Percentiles rank a stretch among this genome's conserved stretches.
Evolutionary conservation across 176 grass and related monocot species (phyloP).

Genomic region (Elymus sibiricus): DNA sequence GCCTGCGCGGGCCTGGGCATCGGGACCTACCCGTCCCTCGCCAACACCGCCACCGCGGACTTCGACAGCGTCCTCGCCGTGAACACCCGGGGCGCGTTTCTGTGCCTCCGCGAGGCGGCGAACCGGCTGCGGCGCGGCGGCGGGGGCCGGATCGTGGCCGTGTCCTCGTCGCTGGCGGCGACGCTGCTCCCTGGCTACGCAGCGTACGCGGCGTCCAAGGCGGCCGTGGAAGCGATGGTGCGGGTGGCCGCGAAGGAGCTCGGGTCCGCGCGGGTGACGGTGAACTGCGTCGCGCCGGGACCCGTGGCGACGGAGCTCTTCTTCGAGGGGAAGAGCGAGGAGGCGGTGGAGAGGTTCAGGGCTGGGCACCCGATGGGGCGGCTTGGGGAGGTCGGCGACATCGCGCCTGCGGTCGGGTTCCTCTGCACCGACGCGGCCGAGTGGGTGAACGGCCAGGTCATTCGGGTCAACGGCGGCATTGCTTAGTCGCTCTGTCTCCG

Average conservation of each 20-base stretch:
- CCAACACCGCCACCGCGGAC: slow-evolving; percentile 22
- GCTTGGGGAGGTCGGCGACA: slow-evolving; percentile 37
- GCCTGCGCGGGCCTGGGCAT: not conserved
- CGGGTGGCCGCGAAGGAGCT: slow-evolving; percentile 7
- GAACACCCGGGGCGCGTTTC: slow-evolving; percentile 69
- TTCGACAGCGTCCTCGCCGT: slow-evolving; percentile 45
- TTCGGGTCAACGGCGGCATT: slow-evolving; percentile 54
- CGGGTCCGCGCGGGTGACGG: not conserved
- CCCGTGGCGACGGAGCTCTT: slow-evolving; percentile 8
- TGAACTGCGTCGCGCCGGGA: slow-evolving; percentile 3
- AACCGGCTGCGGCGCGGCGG: slow-evolving; percentile 45
- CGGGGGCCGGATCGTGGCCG: slow-evolving; percentile 60
- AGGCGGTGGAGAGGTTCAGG: slow-evolving; percentile 1
- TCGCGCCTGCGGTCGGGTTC: slow-evolving; percentile 59
- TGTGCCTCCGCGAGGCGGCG: slow-evolving; percentile 69
- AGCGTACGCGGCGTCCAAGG: slow-evolving; percentile 49
- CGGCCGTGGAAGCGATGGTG: slow-evolving; percentile 56
- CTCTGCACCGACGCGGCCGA: slow-evolving; percentile 54
- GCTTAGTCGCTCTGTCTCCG: not conserved
- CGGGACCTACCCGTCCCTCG: not conserved
- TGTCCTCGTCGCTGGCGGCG: slow-evolving; percentile 13
- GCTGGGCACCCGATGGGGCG: slow-evolving; percentile 41
- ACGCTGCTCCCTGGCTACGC: slow-evolving; percentile 1
- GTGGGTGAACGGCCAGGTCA: slow-evolving; percentile 69
- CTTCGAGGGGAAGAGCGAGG: slow-evolving; percentile 2